These are phyloP conservation scores for Hippophae rhamnoides DNA, from an alignment of 306 rosid species.

Conservation along the genomic window DNA sequence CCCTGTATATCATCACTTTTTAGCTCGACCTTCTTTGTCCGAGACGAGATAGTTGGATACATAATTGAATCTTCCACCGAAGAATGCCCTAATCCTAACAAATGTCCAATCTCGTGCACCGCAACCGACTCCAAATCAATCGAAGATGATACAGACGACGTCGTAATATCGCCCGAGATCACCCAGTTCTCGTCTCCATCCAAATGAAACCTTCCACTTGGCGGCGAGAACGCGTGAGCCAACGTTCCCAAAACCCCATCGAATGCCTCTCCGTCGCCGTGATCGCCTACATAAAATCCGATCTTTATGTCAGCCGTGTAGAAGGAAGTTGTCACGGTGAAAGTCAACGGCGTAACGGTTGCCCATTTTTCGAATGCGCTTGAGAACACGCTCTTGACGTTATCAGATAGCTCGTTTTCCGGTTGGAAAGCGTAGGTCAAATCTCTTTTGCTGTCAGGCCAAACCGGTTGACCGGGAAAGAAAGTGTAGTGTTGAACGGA, in stretches of 20 bases:
- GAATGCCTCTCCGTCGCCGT: conserved; percentile 85
- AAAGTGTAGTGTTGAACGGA: conserved; percentile 54
- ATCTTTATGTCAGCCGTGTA: conserved; percentile 36
- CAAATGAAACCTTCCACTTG: conserved; percentile 62
- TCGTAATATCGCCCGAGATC: conserved; percentile 40
- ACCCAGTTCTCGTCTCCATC: conserved; percentile 73
- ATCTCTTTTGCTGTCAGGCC: conserved; percentile 46
- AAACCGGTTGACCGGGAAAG: conserved; percentile 48
- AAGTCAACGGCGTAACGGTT: conserved; percentile 45
- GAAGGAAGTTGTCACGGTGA: conserved; percentile 28
- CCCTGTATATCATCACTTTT: conserved; percentile 52
- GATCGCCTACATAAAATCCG: conserved; percentile 61
- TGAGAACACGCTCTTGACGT: conserved; percentile 36
- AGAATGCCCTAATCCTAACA: conserved; percentile 75
- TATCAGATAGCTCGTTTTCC: conserved; percentile 22
- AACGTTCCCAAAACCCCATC: conserved; percentile 72
- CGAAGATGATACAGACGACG: conserved; percentile 32
- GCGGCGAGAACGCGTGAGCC: conserved; percentile 84
- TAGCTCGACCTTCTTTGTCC: conserved; percentile 55
- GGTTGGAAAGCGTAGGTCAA: conserved; percentile 58
- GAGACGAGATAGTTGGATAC: conserved; percentile 64
- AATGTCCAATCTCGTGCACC: conserved; percentile 86
- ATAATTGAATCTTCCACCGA: conserved; percentile 66
- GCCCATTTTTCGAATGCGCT: conserved; percentile 64
- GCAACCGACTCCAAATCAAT: conserved; percentile 79